These are phyloP conservation scores for Beauveria rudraprayagi DNA, from an alignment of 2,329 filamentous ascomycete species.

Conservation along the genomic window DNA sequence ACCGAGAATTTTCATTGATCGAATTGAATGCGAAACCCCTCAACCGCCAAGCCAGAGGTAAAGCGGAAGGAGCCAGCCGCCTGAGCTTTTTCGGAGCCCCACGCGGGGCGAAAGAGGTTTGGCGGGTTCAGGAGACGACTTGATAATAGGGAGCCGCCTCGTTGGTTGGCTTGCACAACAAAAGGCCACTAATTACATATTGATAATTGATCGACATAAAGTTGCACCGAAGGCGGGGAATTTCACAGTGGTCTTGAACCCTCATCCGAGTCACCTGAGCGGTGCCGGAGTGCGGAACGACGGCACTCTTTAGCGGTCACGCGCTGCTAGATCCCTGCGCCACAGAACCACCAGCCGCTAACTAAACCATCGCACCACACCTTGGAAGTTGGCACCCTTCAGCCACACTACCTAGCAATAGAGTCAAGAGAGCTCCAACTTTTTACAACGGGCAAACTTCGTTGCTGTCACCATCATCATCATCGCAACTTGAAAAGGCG, in stretches of 20 bases:
- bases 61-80: constrained; percentile 3
- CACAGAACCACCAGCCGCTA: not conserved
- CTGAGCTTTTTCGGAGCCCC: not conserved
- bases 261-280: constrained; percentile 8
- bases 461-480: not conserved
- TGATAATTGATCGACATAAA: too few relatives aligned
- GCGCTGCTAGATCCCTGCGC: not conserved
- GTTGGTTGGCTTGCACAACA: not conserved
- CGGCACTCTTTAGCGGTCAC: constrained; percentile 7
- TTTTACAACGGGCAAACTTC: not conserved
- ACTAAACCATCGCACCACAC: not conserved
- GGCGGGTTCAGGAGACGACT: not conserved
- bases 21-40: constrained; percentile 8
- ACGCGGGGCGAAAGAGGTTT: constrained; percentile 4
- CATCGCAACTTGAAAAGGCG: not conserved
- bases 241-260: not conserved
- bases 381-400: not conserved
- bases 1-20: not conserved
- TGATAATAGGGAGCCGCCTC: not conserved
- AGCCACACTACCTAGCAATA: not conserved
- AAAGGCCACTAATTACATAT: not conserved
- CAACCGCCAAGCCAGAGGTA: not conserved
- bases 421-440: not conserved
- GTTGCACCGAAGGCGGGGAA: not conserved
- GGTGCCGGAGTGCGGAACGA: not conserved